A percentile compares a stretch with the other conserved stretches of the same genome.
Conservation (phyloP, 2,329 filamentous ascomycete genomes). For the Colletotrichum graminicola region DNA sequence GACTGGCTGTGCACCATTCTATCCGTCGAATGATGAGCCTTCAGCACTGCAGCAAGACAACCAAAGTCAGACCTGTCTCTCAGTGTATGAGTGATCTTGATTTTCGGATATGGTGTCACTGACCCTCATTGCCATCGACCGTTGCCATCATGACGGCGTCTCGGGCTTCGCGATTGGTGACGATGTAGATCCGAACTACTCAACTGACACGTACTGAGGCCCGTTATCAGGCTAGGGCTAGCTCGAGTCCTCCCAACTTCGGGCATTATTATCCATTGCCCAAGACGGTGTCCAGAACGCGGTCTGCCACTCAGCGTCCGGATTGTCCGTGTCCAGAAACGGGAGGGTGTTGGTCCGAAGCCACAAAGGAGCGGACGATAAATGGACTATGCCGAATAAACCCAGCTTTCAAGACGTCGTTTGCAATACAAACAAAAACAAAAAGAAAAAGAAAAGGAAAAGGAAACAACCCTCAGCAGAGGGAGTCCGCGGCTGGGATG, state of each 20-base stretch:
- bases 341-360: constrained; percentile 28
- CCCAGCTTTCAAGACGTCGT: constrained; percentile 17
- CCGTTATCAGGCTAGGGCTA: constrained; percentile 16
- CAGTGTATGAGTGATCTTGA: background rate
- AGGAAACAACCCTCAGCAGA: constrained; percentile 8
- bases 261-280: constrained; percentile 2
- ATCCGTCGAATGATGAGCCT: constrained; percentile 13
- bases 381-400: constrained; percentile 1
- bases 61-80: constrained; percentile 5
- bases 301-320: constrained; percentile 15
- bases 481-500: background rate
- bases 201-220: constrained; percentile 16
- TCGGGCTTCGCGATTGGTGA: constrained; percentile 28
- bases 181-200: constrained; percentile 13
- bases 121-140: constrained; percentile 11
- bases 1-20: constrained; percentile 8
- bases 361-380: constrained; percentile 25
- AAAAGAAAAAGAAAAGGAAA: background rate
- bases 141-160: constrained; percentile 8
- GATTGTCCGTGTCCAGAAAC: constrained; percentile 10
- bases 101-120: constrained; percentile 8
- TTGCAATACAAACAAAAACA: background rate
- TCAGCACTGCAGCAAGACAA: constrained; percentile 15
- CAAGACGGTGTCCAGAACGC: constrained; percentile 15
- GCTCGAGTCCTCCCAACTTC: background rate